Conservation (phyloP, 345 rosid species). For the Noccaea bulbosa region DNA sequence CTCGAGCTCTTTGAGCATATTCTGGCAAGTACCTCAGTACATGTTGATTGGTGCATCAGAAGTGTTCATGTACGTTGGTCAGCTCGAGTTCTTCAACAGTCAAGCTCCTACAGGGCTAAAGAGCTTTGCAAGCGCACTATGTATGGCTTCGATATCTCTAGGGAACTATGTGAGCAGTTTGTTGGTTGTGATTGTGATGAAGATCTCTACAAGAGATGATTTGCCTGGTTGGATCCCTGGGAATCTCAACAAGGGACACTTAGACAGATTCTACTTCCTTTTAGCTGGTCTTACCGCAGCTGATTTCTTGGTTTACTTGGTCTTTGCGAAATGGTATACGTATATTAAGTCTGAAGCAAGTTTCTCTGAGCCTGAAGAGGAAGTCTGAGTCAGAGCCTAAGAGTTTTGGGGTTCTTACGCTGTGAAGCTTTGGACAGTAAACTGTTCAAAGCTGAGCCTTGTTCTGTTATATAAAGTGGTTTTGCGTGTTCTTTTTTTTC, state of each 20-base stretch:
- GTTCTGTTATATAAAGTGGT: constrained; percentile 25
- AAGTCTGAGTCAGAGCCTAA: constrained; percentile 25
- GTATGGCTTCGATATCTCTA: constrained; percentile 93
- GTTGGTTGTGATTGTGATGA: constrained; percentile 80
- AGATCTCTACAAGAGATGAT: constrained; percentile 64
- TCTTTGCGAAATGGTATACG: constrained; percentile 80
- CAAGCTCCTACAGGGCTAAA: constrained; percentile 91
- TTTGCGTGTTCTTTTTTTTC: background rate
- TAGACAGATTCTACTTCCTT: constrained; percentile 88
- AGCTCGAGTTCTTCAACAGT: constrained; percentile 88
- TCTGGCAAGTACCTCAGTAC: constrained; percentile 98
- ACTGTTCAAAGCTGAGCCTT: constrained; percentile 41
- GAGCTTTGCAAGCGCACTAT: constrained; percentile 97
- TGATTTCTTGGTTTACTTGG: constrained; percentile 65
- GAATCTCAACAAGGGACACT: constrained; percentile 86
- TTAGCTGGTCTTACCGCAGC: constrained; percentile 74
- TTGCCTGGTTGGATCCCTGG: constrained; percentile 96
- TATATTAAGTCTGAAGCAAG: constrained; percentile 62
- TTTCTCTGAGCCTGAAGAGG: constrained; percentile 40
- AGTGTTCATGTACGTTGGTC: constrained; percentile 98
- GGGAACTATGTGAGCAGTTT: constrained; percentile 95
- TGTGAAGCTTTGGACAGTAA: constrained; percentile 39
- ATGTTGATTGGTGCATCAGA: constrained; percentile 93
- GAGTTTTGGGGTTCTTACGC: constrained; percentile 27
- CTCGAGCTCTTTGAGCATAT: constrained; percentile 78